These are phyloP conservation scores for Rhizopus stolonifer DNA, from an alignment of 371 early-diverging fungal genomes.

Conservation along the genomic window DNA sequence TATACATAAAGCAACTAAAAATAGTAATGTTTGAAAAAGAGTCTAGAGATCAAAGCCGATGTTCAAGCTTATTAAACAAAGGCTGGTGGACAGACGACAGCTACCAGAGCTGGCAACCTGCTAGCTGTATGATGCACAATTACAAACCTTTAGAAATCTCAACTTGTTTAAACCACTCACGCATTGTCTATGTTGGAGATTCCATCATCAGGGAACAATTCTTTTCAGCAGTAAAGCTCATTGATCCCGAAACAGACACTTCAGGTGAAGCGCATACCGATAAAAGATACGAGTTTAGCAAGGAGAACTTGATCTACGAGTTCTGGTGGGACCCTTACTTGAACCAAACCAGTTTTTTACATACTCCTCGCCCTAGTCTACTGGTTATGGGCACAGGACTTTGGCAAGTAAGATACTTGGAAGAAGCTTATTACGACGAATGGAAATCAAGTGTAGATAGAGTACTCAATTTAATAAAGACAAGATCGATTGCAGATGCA, in stretches of 20 bases:
- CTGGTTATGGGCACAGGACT: slow-evolving; percentile 58
- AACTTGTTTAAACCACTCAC: slow-evolving; percentile 49
- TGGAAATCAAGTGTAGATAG: slow-evolving; percentile 52
- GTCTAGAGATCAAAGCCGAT: slow-evolving; percentile 41
- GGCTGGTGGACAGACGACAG: slow-evolving; percentile 50
- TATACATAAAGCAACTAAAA: neutral
- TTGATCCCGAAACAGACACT: slow-evolving; percentile 33
- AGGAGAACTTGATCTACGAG: slow-evolving; percentile 35
- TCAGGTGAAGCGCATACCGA: slow-evolving; percentile 42
- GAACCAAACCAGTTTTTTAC: slow-evolving; percentile 38
- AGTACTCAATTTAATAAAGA: slow-evolving; percentile 26
- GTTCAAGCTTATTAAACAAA: slow-evolving; percentile 47
- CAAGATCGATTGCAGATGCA: slow-evolving; percentile 30
- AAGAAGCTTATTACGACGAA: slow-evolving; percentile 31
- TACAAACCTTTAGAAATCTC: slow-evolving; percentile 46
- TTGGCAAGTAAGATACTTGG: slow-evolving; percentile 56
- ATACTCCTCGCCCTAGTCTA: slow-evolving; percentile 40
- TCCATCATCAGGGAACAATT: slow-evolving; percentile 60
- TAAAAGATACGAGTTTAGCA: slow-evolving; percentile 30
- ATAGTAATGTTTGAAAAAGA: slow-evolving; percentile 28
- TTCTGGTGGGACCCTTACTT: slow-evolving; percentile 72
- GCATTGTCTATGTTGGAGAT: slow-evolving; percentile 53
- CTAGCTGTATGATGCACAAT: slow-evolving; percentile 60
- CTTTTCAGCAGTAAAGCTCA: slow-evolving; percentile 45
- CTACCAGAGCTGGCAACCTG: slow-evolving; percentile 55